Base-by-base conservation (phyloP, 164 flowering plant species). In the Umbellularia californica region DNA sequence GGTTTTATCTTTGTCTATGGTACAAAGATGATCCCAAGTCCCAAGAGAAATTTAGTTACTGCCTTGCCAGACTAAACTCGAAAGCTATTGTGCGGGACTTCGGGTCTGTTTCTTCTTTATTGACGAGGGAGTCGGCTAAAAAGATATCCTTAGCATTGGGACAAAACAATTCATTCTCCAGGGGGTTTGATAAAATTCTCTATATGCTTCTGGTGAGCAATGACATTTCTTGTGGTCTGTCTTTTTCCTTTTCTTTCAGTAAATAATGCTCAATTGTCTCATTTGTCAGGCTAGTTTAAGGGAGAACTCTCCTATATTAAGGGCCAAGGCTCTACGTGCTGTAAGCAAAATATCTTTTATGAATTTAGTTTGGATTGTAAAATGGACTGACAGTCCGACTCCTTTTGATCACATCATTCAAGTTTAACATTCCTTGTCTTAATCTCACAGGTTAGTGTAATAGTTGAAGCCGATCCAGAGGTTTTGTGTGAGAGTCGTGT, bases 381-480 rank as follows among this genome's bases (percentile, higher is more conserved):
- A 6, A 41, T 41, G 47, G 47, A 65, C 30, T 23, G 50, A 20
- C 25, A 30, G 27, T 41, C 55, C 52, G 25, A 50, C 67, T 69
- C 30, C 41, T 69, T 19, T 71, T 51, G 5, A 35, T 63, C 69
- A 47, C 33, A 64, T 41, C 70, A 47, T 33, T 20, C 65, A 50
- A 14, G 70, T 20, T 66, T 41, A 27, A 28, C 14, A 50, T 12
- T 28, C 50, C 17, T 77, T 13, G 58, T 73, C 51, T 6, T 30
- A 24, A 74, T 77, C 52, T 1, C 58, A 74, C 90, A 96, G 99
- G 99, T 96, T 77, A 91, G 97, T 82, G 79, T 92, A 47, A 93
- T 95, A 76, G 98, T 94, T 22, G 99, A 96, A 83, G 94, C 97
- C 69, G 99, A 96, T 84, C 99, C 99, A 9, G 97, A 92, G 83